These are phyloP conservation scores for Beauveria medogensis DNA, from an alignment of 2,329 filamentous ascomycete genomes.

Conservation along the genomic window DNA sequence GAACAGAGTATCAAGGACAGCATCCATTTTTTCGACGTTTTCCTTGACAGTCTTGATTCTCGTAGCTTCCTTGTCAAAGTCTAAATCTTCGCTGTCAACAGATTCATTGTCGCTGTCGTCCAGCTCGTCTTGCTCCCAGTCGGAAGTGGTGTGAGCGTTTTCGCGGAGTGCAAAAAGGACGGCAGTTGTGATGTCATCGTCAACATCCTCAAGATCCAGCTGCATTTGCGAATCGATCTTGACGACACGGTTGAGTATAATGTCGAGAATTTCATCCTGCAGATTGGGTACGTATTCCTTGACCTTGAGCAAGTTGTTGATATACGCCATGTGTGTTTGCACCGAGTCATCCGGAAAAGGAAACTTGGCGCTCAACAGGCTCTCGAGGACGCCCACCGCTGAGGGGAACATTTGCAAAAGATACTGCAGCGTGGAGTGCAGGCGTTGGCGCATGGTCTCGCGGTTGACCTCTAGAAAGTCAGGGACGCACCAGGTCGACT, in stretches of 20 bases:
- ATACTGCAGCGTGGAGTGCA: slow-evolving; percentile 69
- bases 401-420: slow-evolving; percentile 76
- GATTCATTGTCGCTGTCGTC: slow-evolving; percentile 60
- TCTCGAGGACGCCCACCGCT: slow-evolving; percentile 60
- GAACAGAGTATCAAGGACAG: slow-evolving; percentile 82
- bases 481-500: slow-evolving; percentile 38
- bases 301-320: slow-evolving; percentile 73
- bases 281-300: slow-evolving; percentile 71
- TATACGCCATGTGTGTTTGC: slow-evolving; percentile 76
- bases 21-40: slow-evolving; percentile 85
- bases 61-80: slow-evolving; percentile 53
- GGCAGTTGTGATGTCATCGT: slow-evolving; percentile 75
- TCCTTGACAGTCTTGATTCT: slow-evolving; percentile 66
- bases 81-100: slow-evolving; percentile 59
- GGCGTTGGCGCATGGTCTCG: slow-evolving; percentile 59
- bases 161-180: slow-evolving; percentile 47
- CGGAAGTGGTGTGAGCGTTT: slow-evolving; percentile 16
- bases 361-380: slow-evolving; percentile 60
- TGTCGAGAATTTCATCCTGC: slow-evolving; percentile 69
- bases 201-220: slow-evolving; percentile 83
- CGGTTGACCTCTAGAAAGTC: slow-evolving; percentile 53
- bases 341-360: slow-evolving; percentile 70
- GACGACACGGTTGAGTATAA: slow-evolving; percentile 79
- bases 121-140: slow-evolving; percentile 45
- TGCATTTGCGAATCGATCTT: slow-evolving; percentile 96